Base-by-base conservation (phyloP, 257 asterid species). In the Nicotiana paniculata region DNA sequence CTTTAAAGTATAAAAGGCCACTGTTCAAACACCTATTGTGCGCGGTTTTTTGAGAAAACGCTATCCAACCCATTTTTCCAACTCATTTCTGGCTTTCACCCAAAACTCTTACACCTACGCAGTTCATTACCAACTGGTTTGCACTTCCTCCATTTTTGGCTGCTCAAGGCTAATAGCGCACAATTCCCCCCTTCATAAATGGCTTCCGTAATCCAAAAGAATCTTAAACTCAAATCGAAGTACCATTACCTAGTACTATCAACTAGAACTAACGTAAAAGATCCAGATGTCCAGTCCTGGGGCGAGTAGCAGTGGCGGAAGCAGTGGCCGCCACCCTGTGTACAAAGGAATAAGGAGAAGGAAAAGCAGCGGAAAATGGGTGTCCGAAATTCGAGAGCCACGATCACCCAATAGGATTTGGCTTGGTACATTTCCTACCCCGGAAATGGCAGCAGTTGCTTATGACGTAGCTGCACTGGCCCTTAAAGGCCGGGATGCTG, bases 391-490 rank as follows among this genome's bases (percentile, higher is more conserved):
- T 75, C 91, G 94, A n/a, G 90, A 91, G 83, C 94, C 92, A 1
- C 81, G 67, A 15, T 89, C 92, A 1, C 92, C 92, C 0, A 91
- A 91, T 32, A 54, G 94, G 59, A 91, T 91, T 48, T 91, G 94
- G 94, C 90, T 91, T 0, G 94, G 94, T 9, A 83, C 94, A 7
- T 91, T 88, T 77, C 90, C 94, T 16, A 89, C 94, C 3, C 88
- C 94, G 0, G 94, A 91, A 84, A 91, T 91, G 94, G 94, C 94
- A 10, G 94, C 92, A 5, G 86, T 85, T 18, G 94, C 94, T 39
- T 91, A 89, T 24, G 92, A 91, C 57, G 94, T 91, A 83, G 92
- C 94, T 54, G 90, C 89, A 9, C 88, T 88, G 2, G 94, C 94
- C 1, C 89, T 91, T 6, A 89, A 86, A 81, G 94, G 94, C n/a